A percentile compares a stretch with the other conserved stretches of the same genome.
Conservation (phyloP, 2,329 filamentous ascomycete species). For the Bertia moriformis region DNA sequence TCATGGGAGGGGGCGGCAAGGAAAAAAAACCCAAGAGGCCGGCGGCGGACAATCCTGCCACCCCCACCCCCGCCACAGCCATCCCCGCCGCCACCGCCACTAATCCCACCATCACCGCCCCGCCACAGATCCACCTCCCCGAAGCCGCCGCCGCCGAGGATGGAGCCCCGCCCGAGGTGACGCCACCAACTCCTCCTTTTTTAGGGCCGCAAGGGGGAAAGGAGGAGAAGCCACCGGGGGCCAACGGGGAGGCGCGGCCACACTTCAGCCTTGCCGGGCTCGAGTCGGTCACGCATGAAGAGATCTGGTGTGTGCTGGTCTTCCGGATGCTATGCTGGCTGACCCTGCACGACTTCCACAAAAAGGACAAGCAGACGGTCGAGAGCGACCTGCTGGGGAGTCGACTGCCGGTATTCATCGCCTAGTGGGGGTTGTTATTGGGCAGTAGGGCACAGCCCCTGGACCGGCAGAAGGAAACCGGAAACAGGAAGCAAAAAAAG, state of each 20-base stretch:
- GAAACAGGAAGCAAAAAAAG: no score
- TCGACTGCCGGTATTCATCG: slow-evolving; percentile 39
- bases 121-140: no score
- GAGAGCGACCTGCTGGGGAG: slow-evolving; percentile 38
- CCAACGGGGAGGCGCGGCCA: not conserved
- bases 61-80: not conserved
- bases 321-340: slow-evolving; percentile 45
- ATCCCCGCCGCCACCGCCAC: no score
- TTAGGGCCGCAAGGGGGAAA: no score
- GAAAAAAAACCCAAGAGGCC: not conserved
- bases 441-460: no score
- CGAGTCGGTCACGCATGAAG: slow-evolving; percentile 4
- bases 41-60: not conserved
- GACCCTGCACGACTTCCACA: slow-evolving; percentile 39
- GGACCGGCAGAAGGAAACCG: no score
- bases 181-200: no score
- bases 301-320: slow-evolving; percentile 38
- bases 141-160: not conserved
- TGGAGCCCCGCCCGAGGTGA: not conserved
- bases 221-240: not conserved
- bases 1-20: no score
- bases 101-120: no score
- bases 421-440: no score
- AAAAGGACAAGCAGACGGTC: slow-evolving; percentile 32
- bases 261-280: not conserved